Conservation (phyloP, 2,329 filamentous ascomycete genomes). For the Sporothrix protearum region DNA sequence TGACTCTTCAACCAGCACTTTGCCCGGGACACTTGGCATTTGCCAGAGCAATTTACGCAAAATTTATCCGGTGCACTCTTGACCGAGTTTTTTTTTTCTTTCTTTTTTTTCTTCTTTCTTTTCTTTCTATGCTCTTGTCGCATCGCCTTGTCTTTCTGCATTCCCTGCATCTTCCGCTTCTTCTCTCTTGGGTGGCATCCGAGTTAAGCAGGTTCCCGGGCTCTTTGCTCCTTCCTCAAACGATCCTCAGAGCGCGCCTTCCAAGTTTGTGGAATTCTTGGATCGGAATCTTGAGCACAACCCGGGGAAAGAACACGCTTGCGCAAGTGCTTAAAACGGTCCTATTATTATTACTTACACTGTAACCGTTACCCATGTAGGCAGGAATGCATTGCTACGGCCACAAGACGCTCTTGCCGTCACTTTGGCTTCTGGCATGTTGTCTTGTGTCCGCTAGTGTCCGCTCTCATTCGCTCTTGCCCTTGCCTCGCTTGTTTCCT, state of each 20-base stretch:
- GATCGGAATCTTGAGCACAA: not conserved
- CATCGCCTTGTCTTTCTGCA: too few relatives aligned
- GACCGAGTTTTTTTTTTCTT: not conserved
- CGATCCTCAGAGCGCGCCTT: not conserved
- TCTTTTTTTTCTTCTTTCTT: not conserved
- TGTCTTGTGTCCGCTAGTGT: not conserved
- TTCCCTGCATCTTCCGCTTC: not conserved
- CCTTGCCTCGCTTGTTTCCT: conserved; percentile 1
- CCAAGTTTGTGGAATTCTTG: not conserved
- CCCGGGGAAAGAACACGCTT: not conserved
- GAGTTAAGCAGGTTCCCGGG: not conserved
- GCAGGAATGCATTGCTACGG: conserved; percentile 17
- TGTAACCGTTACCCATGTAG: not conserved
- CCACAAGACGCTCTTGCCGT: conserved; percentile 14
- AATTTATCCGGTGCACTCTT: conserved; percentile 17
- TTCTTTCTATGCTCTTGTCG: not conserved
- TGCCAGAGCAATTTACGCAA: not conserved
- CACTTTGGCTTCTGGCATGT: conserved; percentile 11
- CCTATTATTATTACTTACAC: not conserved
- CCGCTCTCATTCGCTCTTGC: not conserved
- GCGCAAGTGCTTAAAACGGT: not conserved
- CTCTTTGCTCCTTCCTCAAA: not conserved
- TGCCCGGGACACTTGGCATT: not conserved
- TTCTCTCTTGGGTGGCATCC: not conserved
- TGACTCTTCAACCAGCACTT: not conserved